Evolutionary conservation across 202 grass and related monocot genomes (phyloP).

Genomic region (Brachypodium distachyon): DNA sequence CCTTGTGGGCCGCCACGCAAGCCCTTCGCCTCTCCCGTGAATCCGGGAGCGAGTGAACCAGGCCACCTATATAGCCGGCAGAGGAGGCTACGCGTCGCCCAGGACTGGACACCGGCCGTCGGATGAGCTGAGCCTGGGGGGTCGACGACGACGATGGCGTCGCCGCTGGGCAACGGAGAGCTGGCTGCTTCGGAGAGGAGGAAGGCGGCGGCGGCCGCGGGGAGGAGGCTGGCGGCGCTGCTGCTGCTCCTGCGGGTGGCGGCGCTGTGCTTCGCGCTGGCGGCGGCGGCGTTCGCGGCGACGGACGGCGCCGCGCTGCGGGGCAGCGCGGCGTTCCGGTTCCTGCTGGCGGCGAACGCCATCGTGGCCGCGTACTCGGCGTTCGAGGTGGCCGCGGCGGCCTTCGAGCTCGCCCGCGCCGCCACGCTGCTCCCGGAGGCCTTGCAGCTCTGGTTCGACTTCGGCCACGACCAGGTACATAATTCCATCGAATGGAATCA

Average conservation of each 20-base stretch:
- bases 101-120: not conserved
- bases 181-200: slow-evolving; percentile 5
- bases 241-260: slow-evolving; percentile 51
- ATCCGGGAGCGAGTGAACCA: too few relatives aligned
- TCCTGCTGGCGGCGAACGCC: slow-evolving; percentile 72
- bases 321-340: slow-evolving; percentile 42
- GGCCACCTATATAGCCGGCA: not conserved
- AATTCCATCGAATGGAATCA: too few relatives aligned
- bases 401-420: slow-evolving; percentile 45
- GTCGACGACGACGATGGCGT: slow-evolving; percentile 6
- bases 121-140: not conserved
- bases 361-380: slow-evolving; percentile 67
- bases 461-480: slow-evolving; percentile 71
- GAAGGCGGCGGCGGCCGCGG: slow-evolving; percentile 22
- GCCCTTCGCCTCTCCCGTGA: slow-evolving; percentile 3
- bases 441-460: slow-evolving; percentile 92
- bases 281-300: slow-evolving; percentile 36
- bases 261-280: slow-evolving; percentile 47
- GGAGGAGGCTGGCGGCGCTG: slow-evolving; percentile 26
- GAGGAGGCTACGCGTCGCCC: not conserved
- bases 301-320: slow-evolving; percentile 24
- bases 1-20: not conserved
- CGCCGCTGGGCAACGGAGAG: slow-evolving; percentile 41
- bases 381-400: slow-evolving; percentile 42
- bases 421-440: slow-evolving; percentile 58